Evolutionary conservation across 495 filamentous ascomycete species (phyloP).

Genomic region (Pseudoneurospora amorphoporcata): DNA sequence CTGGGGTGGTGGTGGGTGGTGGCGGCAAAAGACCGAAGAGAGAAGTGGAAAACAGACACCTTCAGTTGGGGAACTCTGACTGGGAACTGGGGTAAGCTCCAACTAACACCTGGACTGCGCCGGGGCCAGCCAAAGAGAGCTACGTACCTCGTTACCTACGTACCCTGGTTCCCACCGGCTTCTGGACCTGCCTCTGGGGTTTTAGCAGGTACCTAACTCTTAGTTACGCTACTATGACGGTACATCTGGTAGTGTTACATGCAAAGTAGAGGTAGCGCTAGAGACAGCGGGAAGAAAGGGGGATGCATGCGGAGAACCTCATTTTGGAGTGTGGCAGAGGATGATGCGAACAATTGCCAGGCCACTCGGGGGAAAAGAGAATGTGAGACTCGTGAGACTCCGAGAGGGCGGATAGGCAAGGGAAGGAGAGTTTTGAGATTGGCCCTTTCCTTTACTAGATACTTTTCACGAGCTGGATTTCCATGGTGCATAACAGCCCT

Average conservation of each 20-base stretch:
- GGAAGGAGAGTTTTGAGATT: neutral
- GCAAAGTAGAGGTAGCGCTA: neutral
- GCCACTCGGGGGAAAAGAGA: neutral
- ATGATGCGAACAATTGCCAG: neutral
- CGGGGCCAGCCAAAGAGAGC: neutral
- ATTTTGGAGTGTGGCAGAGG: neutral
- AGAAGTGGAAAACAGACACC: constrained; percentile 1
- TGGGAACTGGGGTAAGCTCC: neutral
- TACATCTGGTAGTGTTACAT: neutral
- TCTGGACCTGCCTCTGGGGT: neutral
- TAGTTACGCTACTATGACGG: neutral
- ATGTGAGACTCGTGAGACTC: neutral
- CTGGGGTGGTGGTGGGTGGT: constrained; percentile 22
- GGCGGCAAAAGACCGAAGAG: constrained; percentile 8
- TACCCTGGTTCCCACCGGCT: neutral
- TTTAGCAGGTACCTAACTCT: neutral
- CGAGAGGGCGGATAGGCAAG: neutral
- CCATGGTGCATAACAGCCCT: neutral
- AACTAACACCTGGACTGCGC: neutral
- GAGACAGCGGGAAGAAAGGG: neutral
- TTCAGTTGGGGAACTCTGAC: neutral
- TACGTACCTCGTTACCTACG: neutral
- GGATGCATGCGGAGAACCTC: neutral
- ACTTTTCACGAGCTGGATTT: neutral
- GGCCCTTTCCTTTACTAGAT: neutral